Evolutionary conservation across 257 asterid genomes (phyloP).

Genomic region (Solanum medicagineum): DNA sequence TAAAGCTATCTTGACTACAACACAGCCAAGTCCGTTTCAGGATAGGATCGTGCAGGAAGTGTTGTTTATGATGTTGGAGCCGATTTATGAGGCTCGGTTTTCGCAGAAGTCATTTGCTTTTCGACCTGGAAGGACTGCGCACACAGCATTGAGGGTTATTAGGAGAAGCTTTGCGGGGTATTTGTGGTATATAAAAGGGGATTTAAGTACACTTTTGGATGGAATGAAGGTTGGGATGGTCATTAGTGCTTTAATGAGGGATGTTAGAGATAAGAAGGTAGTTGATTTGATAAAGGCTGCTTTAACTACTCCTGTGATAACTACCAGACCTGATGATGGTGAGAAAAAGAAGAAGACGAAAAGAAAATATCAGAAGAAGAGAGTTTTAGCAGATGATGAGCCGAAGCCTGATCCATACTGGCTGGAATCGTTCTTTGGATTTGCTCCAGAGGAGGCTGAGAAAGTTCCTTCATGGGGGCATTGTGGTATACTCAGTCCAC

Average conservation of each 20-base stretch:
- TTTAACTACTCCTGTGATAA: constrained; percentile 66
- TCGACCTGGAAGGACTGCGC: constrained; percentile 92
- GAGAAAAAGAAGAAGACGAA: constrained; percentile 71
- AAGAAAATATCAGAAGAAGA: constrained; percentile 89
- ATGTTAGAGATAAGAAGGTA: constrained; percentile 88
- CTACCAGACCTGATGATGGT: constrained; percentile 43
- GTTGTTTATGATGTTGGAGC: constrained; percentile 72
- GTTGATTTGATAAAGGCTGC: constrained; percentile 86
- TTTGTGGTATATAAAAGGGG: constrained; percentile 91
- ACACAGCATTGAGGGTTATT: constrained; percentile 72
- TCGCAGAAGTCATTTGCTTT: constrained; percentile 86
- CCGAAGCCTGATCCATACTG: constrained; percentile 98
- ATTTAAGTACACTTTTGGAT: constrained; percentile 75
- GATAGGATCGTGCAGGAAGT: constrained; percentile 92
- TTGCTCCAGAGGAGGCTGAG: constrained; percentile 94
- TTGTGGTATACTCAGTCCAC: constrained; percentile 93
- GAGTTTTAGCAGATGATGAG: constrained; percentile 87
- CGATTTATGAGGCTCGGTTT: constrained; percentile 78
- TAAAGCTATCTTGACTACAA: constrained; percentile 69
- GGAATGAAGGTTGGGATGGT: constrained; percentile 93
- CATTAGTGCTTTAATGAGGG: constrained; percentile 83
- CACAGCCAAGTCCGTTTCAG: constrained; percentile 75
- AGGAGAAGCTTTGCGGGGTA: constrained; percentile 97
- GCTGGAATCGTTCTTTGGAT: constrained; percentile 83
- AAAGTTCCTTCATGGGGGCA: constrained; percentile 92